A percentile compares a stretch with the other conserved stretches of the same genome.
These are phyloP conservation scores for Aspergillus sp. DNA, from an alignment of 2,329 filamentous ascomycete species.

Conservation along the genomic window DNA sequence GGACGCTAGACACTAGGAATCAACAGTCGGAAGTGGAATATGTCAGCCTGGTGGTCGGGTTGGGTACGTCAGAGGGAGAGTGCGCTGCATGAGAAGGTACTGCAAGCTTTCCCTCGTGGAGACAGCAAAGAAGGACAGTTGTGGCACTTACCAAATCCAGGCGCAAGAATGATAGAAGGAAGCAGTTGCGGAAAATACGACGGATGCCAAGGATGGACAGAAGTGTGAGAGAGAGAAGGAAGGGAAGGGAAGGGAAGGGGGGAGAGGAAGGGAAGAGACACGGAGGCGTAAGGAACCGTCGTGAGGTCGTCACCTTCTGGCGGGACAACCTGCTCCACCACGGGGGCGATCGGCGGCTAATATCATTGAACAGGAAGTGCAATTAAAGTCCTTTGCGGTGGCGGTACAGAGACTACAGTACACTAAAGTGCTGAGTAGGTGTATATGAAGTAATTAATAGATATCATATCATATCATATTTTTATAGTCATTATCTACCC, in stretches of 20 bases:
- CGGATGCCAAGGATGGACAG: constrained; percentile 5
- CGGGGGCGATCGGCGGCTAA: constrained; percentile 35
- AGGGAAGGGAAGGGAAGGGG: constrained; percentile 16
- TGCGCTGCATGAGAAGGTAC: constrained; percentile 3
- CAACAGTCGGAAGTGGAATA: constrained; percentile 8
- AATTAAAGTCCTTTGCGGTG: not conserved
- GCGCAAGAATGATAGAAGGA: constrained; percentile 1
- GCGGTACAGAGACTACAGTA: not conserved
- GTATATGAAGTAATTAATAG: too few species aligned
- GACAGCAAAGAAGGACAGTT: not conserved
- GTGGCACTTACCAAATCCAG: constrained; percentile 13
- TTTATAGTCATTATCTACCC: too few species aligned
- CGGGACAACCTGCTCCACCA: constrained; percentile 34
- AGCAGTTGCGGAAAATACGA: not conserved
- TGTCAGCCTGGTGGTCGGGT: constrained; percentile 26
- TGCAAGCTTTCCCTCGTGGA: not conserved
- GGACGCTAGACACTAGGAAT: constrained; percentile 21
- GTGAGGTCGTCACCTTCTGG: constrained; percentile 28
- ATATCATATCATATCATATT: too few species aligned
- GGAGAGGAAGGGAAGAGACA: constrained; percentile 11
- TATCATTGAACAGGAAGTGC: constrained; percentile 23
- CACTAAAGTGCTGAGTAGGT: too few species aligned
- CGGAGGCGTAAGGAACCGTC: constrained; percentile 7
- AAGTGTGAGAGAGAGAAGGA: constrained; percentile 9
- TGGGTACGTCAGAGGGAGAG: constrained; percentile 24